phyloP scores from a whole-genome alignment of 306 rosid genomes.

The Casuarina cunninghamiana region DNA sequence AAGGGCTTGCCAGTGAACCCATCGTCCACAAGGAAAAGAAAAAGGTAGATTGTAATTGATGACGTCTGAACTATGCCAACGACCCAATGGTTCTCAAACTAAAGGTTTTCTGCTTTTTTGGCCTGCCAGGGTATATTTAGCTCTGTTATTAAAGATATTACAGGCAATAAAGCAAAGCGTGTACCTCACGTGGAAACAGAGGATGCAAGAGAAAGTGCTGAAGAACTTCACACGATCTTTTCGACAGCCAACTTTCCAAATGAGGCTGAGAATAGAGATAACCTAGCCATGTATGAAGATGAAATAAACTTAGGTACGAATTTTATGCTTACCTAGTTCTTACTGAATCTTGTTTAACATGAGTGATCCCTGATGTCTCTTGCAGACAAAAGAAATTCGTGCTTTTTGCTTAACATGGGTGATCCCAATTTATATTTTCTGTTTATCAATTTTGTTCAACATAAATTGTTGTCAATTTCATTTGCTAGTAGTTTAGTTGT shows the following conservation, averaged over 20 bases:
- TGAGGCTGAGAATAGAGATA: conserved; percentile 43
- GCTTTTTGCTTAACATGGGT: neutral
- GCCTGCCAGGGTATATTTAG: conserved; percentile 68
- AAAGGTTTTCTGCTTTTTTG: neutral
- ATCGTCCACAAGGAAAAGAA: conserved; percentile 69
- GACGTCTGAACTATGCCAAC: neutral
- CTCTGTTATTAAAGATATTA: conserved; percentile 76
- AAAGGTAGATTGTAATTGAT: conserved; percentile 46
- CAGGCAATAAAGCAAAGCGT: conserved; percentile 65
- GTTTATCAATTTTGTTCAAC: too few species aligned
- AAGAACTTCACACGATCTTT: conserved; percentile 60
- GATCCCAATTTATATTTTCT: too few species aligned
- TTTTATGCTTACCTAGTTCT: conserved; percentile 17
- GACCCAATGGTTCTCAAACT: conserved; percentile 2
- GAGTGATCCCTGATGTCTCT: neutral
- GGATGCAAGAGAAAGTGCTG: conserved; percentile 53
- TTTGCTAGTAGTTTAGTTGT: too few species aligned
- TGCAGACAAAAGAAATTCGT: conserved; percentile 3
- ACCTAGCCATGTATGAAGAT: conserved; percentile 36
- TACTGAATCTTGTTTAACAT: conserved; percentile 4
- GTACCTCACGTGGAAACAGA: conserved; percentile 50
- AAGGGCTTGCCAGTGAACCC: conserved; percentile 34
- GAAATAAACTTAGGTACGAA: conserved; percentile 57
- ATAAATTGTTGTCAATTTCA: too few species aligned
- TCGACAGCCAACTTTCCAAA: conserved; percentile 54